Conservation (phyloP, 148 eudicot species). For the Oxyria digyna region DNA sequence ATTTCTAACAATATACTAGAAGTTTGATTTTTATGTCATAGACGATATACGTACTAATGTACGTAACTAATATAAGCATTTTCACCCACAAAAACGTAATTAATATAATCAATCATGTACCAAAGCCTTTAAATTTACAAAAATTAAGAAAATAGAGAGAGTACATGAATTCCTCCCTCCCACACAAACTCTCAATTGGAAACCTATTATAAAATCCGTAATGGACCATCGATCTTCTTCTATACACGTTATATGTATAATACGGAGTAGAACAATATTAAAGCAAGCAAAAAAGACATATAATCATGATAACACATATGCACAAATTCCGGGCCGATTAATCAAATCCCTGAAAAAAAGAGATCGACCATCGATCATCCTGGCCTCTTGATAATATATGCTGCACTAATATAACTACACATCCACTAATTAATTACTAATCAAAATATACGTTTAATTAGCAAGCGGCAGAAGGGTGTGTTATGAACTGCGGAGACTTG, state of each 20-base stretch:
- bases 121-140: too few species aligned
- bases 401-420: not conserved
- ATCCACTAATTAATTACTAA: not conserved
- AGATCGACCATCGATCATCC: not conserved
- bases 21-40: not conserved
- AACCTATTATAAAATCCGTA: not conserved
- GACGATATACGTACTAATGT: too few species aligned
- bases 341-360: slow-evolving; percentile 6
- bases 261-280: not conserved
- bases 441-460: not conserved
- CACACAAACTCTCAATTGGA: not conserved
- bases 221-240: not conserved
- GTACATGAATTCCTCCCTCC: not conserved
- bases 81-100: too few species aligned
- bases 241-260: too few species aligned
- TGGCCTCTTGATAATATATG: not conserved
- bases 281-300: not conserved
- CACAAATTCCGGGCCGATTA: not conserved
- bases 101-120: too few species aligned
- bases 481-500: slow-evolving; percentile 3
- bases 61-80: too few species aligned
- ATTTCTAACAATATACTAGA: not conserved
- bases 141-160: too few species aligned
- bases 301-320: not conserved
- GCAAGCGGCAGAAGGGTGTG: slow-evolving; percentile 16